Percentiles rank a stretch among this genome's conserved stretches.
These are phyloP conservation scores for Infundibulicybe gibba DNA, from an alignment of 768 basidiomycete genomes.

Conservation along the genomic window DNA sequence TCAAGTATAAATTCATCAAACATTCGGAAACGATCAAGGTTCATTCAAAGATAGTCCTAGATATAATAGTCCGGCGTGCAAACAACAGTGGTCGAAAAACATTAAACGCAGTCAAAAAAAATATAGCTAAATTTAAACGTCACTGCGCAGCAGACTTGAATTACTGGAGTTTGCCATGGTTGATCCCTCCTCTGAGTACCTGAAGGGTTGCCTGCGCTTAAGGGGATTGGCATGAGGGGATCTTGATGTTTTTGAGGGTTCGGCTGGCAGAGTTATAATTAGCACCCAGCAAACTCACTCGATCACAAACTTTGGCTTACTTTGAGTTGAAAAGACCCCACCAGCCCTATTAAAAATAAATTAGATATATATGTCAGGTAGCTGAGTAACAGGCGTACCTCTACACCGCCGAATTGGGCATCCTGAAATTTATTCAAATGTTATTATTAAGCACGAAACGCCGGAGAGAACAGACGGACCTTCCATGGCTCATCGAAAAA, in stretches of 20 bases:
- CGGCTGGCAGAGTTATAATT: constrained; percentile 36
- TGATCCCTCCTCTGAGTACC: no score
- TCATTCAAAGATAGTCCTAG: no score
- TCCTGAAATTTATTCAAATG: constrained; percentile 31
- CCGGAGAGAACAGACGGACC: not conserved
- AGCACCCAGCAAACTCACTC: not conserved
- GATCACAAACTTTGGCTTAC: constrained; percentile 18
- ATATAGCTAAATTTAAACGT: no score
- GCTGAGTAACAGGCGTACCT: constrained; percentile 16
- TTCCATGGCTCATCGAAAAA: constrained; percentile 8
- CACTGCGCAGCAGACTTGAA: no score
- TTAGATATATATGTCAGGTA: not conserved
- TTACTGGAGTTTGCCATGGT: no score
- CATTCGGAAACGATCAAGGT: no score
- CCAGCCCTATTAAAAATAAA: constrained; percentile 29
- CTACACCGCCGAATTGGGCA: constrained; percentile 75
- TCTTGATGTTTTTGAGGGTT: constrained; percentile 66
- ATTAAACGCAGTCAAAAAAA: no score
- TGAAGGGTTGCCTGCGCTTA: constrained; percentile 12
- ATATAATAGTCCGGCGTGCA: no score
- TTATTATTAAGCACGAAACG: constrained; percentile 10
- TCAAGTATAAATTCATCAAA: no score
- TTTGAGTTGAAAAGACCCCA: constrained; percentile 44
- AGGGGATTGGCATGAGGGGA: constrained; percentile 53
- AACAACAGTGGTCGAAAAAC: no score